A percentile compares a stretch with the other conserved stretches of the same genome.
These are phyloP conservation scores for Triglochin maritima DNA, from an alignment of 106 monocot species.

Conservation along the genomic window DNA sequence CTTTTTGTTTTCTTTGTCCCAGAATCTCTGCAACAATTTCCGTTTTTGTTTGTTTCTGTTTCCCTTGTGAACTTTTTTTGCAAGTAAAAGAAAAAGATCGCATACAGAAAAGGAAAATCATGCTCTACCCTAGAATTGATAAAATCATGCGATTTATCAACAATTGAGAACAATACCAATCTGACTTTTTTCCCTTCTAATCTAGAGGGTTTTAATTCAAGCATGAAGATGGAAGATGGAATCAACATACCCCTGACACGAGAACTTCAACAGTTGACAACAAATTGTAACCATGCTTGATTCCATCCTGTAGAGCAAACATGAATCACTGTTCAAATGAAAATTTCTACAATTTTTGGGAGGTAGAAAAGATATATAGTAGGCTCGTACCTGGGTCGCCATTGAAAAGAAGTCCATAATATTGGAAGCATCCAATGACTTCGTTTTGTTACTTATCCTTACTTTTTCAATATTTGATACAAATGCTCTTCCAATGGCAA, in stretches of 20 bases:
- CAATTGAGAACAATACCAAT: no score
- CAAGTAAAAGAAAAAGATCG: no score
- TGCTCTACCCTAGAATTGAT: no score
- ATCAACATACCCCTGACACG: conserved; percentile 69
- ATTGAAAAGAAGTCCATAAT: conserved; percentile 65
- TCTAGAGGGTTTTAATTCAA: no score
- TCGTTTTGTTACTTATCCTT: conserved; percentile 51
- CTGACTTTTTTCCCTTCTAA: no score
- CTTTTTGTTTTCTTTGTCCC: no score
- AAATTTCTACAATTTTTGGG: neutral
- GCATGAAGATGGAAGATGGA: neutral
- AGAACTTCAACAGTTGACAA: conserved; percentile 85
- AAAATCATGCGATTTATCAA: no score
- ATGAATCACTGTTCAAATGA: neutral
- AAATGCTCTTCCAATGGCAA: conserved; percentile 97
- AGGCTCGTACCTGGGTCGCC: conserved; percentile 39
- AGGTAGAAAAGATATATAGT: neutral
- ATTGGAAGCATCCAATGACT: conserved; percentile 44
- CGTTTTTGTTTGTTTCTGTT: no score
- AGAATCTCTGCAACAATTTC: no score
- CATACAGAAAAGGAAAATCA: no score
- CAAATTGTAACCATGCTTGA: conserved; percentile 68
- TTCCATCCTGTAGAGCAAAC: conserved; percentile 46
- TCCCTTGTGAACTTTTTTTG: no score
- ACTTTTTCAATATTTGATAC: conserved; percentile 86